phyloP scores from a whole-genome alignment of 495 filamentous ascomycete genomes.

The Penicillium verhagenii region DNA sequence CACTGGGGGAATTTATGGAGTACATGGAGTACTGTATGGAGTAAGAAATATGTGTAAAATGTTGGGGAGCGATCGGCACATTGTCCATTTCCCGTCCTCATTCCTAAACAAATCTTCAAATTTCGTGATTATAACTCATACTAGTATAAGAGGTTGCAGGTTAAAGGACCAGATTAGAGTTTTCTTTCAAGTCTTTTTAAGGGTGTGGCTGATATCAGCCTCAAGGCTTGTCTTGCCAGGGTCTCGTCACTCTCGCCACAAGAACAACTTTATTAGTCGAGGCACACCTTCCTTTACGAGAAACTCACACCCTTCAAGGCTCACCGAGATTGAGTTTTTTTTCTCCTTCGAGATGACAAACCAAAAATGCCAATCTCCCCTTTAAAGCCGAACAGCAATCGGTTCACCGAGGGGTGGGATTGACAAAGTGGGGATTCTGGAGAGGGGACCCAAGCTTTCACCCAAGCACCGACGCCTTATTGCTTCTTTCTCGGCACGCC shows the following conservation, averaged over 20 bases:
- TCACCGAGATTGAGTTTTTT: background rate
- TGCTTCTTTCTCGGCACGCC: conserved; percentile 22
- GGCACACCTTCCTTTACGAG: background rate
- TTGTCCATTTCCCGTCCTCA: background rate
- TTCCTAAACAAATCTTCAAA: no score
- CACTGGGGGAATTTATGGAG: background rate
- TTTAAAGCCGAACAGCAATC: conserved; percentile 6
- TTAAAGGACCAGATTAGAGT: no score
- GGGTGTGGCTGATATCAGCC: no score
- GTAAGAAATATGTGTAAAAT: background rate
- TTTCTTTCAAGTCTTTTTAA: no score
- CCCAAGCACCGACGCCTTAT: conserved; percentile 19
- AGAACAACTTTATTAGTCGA: no score
- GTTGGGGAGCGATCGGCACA: background rate
- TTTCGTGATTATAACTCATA: no score
- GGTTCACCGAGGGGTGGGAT: conserved; percentile 7
- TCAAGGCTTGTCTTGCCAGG: no score
- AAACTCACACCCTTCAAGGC: background rate
- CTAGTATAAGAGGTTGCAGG: no score
- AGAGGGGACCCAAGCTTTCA: background rate
- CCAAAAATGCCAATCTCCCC: background rate
- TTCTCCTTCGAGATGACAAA: background rate
- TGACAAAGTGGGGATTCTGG: conserved; percentile 18
- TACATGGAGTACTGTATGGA: background rate
- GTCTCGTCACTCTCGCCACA: no score